These are phyloP conservation scores for Myxozyma monticola DNA, from an alignment of 805 yeast genomes.

Conservation along the genomic window DNA sequence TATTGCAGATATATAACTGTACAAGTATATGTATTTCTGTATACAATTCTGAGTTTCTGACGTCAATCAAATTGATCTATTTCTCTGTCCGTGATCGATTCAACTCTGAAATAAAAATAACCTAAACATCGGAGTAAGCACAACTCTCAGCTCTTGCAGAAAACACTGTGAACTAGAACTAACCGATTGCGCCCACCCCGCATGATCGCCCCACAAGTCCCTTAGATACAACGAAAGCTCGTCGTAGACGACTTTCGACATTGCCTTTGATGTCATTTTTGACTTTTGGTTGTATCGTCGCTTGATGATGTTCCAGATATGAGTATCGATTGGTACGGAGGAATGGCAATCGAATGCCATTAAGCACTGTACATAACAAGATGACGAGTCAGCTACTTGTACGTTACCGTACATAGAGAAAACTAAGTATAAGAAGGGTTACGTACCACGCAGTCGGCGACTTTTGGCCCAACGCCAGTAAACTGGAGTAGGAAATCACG, in stretches of 20 bases:
- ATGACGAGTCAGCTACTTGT: not conserved
- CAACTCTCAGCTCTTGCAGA: not conserved
- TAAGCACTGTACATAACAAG: constrained; percentile 47
- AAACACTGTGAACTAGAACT: too few species aligned
- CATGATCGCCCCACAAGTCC: constrained; percentile 80
- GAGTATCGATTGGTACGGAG: constrained; percentile 94
- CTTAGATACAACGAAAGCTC: constrained; percentile 61
- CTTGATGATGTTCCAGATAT: constrained; percentile 77
- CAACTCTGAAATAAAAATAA: constrained; percentile 21
- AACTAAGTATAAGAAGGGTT: not conserved
- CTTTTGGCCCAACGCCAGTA: constrained; percentile 95
- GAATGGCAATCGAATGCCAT: constrained; percentile 88
- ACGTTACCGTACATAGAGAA: not conserved
- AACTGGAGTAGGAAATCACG: constrained; percentile 62
- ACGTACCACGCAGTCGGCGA: constrained; percentile 81
- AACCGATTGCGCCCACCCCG: constrained; percentile 99
- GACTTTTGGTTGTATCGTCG: constrained; percentile 14
- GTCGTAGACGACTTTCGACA: constrained; percentile 55
- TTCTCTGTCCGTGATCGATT: too few species aligned
- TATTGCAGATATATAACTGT: too few species aligned
- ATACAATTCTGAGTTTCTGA: too few species aligned
- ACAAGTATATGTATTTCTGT: too few species aligned
- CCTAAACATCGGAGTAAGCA: not conserved
- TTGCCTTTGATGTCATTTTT: constrained; percentile 44
- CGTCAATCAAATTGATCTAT: too few species aligned